Percentiles rank a stretch among this genome's conserved stretches.
phyloP scores from a whole-genome alignment of 257 asterid genomes.

The Verbascum thapsus region DNA sequence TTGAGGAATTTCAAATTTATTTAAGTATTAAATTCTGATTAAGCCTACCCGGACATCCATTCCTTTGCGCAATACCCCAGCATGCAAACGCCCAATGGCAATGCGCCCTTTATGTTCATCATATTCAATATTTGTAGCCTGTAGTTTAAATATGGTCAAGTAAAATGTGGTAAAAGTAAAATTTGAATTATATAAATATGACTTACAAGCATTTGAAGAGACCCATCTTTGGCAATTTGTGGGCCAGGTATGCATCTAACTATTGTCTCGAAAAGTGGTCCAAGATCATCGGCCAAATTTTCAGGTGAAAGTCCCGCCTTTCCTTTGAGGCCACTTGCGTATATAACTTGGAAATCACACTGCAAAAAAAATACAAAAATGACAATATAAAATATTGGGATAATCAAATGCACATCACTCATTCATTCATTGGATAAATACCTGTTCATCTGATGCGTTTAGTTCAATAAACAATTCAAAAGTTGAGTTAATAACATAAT shows the following conservation, averaged over 20 bases:
- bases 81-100: slow-evolving; percentile 97
- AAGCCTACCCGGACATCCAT: slow-evolving; percentile 88
- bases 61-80: slow-evolving; percentile 82
- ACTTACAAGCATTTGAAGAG: slow-evolving; percentile 98
- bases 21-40: slow-evolving; percentile 9
- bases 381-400: neutral
- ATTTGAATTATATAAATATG: slow-evolving; percentile 19
- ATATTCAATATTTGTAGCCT: slow-evolving; percentile 96
- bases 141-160: slow-evolving; percentile 9
- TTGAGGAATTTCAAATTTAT: slow-evolving; percentile 13
- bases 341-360: slow-evolving; percentile 99
- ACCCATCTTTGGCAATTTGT: slow-evolving; percentile 76
- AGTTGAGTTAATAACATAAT: slow-evolving; percentile 87
- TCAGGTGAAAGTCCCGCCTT: slow-evolving; percentile 94
- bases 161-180: slow-evolving; percentile 12
- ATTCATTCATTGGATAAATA: no score
- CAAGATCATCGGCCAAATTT: slow-evolving; percentile 83
- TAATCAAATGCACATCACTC: no score
- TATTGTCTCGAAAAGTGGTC: slow-evolving; percentile 91
- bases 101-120: slow-evolving; percentile 98
- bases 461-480: slow-evolving; percentile 94
- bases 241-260: slow-evolving; percentile 99
- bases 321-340: slow-evolving; percentile 97
- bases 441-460: slow-evolving; percentile 98
- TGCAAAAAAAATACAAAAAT: slow-evolving; percentile 40